Evolutionary conservation across 2,329 filamentous ascomycete species (phyloP), one percentile per base, ranked within the genome.

Genomic region (Fusarium foetens): DNA sequence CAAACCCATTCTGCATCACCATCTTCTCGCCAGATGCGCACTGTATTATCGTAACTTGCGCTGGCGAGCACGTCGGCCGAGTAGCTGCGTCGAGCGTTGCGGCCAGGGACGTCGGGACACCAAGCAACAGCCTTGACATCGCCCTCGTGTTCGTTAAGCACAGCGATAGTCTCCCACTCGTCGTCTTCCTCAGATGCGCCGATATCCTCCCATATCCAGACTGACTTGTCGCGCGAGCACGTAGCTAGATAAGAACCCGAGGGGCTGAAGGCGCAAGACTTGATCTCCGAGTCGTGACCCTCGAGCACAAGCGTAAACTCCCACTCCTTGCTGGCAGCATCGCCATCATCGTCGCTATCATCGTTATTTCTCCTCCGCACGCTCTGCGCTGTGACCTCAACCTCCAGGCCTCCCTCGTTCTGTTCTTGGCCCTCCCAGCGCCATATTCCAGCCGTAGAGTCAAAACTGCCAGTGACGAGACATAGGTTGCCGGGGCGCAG

Each of bases 201-300:
- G 59, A 98, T 89, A 80, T 98, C 96, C 82, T 99, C 96, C 96
- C 96, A 99, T 76, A 99, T 94, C 96, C 96, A 99, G 23, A 98
- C 94, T 21, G 90, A 93, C 84, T 98, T 98, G 81, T 99, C 96
- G 53, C 96, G 89, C 58, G 91, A 93, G 82, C 95, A 98, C 0
- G 95, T 98, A 10, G 96, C 96, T 8, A 99, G 87, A 76, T 94
- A 91, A 68, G 92, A 89, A 2, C 93, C 93, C 0, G 89, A 89
- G 1, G 93, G 91, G 23, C 88, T 91, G 84, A 94, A 97, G 4
- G 89, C 87, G 70, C 95, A 90, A 35, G 88, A 86, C 85, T 98
- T 92, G 85, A 99, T 93, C 83, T 99, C 96, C 29, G 93, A 94
- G 78, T 98, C 96, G 80, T 98, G 96, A 1, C 96, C 96, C 78